Base-by-base conservation (phyloP, 2,329 filamentous ascomycete species). In the Fusarium albidum region DNA sequence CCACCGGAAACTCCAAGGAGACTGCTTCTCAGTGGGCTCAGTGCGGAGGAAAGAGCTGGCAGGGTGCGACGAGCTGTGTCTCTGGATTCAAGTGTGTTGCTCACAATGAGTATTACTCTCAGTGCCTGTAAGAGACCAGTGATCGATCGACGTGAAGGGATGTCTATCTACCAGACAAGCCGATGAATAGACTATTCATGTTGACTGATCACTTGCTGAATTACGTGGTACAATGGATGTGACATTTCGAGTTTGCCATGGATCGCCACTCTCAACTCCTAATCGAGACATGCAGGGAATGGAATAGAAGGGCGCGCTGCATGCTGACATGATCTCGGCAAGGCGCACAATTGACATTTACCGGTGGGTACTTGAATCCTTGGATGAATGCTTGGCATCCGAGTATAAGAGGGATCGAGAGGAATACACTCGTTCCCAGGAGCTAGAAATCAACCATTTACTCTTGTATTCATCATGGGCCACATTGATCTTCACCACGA, bases 21-120 rank as follows among this genome's bases (percentile, higher is more conserved):
- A 44, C n/a, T 8, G 27, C 41, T 5, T 21, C 21, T 44, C 26
- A 37, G 1, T 64, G 58, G 44, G 57, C 25, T 12, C 53, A 55
- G 28, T 69, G 66, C 27, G 67, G 65, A 9, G 67, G 67, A 7
- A 28, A 18, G 7, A 56, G 44, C 48, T 64, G 59, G 53, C 55
- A 46, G 25, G 66, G 66, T 32, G 26, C 57, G 2, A 65, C 51
- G 10, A 49, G 55, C 7, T 69, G 66, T 37, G 56, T 40, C 14
- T 48, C 52, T 6, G 66, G 66, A 4, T 51, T 54, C 9, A 51
- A 39, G 11, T 68, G 65, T 31, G 39, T 49, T 14, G 44, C 55
- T 37, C 52, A 56, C 46, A 67, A 64, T 28, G 57, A 68, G 12
- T 68, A 50, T 54, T 68, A 68, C 51, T 57, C 52, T 5, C 64